Evolutionary conservation across 352 stramenopile genomes (phyloP).

Genomic region (Pythium folliculosum): DNA sequence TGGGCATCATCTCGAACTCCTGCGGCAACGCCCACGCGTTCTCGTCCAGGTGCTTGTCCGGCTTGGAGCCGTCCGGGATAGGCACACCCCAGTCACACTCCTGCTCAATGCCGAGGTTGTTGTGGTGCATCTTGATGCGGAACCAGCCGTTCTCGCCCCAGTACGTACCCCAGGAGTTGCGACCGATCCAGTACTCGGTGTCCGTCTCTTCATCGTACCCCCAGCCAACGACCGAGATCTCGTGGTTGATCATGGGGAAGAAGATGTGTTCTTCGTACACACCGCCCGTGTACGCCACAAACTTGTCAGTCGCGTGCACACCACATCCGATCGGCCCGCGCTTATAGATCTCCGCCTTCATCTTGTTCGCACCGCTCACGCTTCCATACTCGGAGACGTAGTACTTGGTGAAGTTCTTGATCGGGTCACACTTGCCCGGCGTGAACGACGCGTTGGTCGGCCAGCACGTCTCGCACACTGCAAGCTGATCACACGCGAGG

Average conservation of each 20-base stretch:
- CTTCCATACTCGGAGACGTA: conserved; percentile 90
- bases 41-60: conserved; percentile 21
- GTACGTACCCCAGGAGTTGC: conserved; percentile 93
- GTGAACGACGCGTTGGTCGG: conserved; percentile 88
- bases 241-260: conserved; percentile 86
- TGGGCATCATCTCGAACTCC: conserved; percentile 17
- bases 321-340: conserved; percentile 89
- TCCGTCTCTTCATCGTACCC: conserved; percentile 83
- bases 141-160: conserved; percentile 94
- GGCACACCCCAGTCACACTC: conserved; percentile 90
- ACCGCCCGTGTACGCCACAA: conserved; percentile 74
- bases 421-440: conserved; percentile 74
- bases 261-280: conserved; percentile 87
- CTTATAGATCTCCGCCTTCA: conserved; percentile 94
- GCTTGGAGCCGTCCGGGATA: conserved; percentile 78
- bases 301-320: conserved; percentile 86
- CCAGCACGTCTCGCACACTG: conserved; percentile 88
- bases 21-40: conserved; percentile 5
- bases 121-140: conserved; percentile 88
- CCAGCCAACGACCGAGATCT: conserved; percentile 90
- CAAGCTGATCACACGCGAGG: conserved; percentile 70
- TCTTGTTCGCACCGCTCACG: conserved; percentile 81
- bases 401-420: conserved; percentile 90
- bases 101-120: conserved; percentile 89
- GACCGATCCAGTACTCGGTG: conserved; percentile 92